Evolutionary conservation across 257 asterid species (phyloP), one percentile per base, ranked within the genome.

Genomic region (Knoxia roxburghii): DNA sequence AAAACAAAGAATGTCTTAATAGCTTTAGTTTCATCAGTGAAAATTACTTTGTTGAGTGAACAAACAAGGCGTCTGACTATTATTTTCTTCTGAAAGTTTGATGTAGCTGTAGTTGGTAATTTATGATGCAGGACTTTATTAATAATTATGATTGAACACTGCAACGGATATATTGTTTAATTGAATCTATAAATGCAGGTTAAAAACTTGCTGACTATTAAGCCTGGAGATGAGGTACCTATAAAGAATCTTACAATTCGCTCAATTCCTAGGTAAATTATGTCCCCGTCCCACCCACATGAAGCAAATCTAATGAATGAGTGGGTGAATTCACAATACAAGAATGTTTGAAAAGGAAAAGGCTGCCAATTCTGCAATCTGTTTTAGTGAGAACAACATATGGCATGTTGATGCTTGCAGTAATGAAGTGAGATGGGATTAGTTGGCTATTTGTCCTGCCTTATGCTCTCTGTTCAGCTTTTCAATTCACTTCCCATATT

Each of bases 231-330:
- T 63, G 77, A 74, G 62, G 80, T 80, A 21, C 81, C 64, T 11
- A 71, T 85, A 79, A 81, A 82, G 79, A 81, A 84, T 68, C 80
- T 85, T 54, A 81, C 84, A 55, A 81, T 89, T 72, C 80, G 94
- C 64, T 78, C 83, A 62, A 78, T 84, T n/a, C 95, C 94, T 1
- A 87, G 88, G 95, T 89, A 83, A 7, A n/a, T n/a, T 2, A 2
- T 57, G 5, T 32, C 15, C 39, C 12, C 61, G 40, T 59, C n/a
- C n/a, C n/a, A n/a, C n/a, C n/a, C n/a, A n/a, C n/a, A 35, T 30
- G 10, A 8, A 21, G 15, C 57, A 20, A 21, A 58, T 26, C 30
- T 5, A 1, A 46, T 64, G 43, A 30, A 5, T 41, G 4, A 39
- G 5, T 17, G 18, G 6, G 3, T 23, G 41, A 62, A 7, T 40